A percentile compares a stretch with the other conserved stretches of the same genome.
Evolutionary conservation across 2,329 filamentous ascomycete genomes (phyloP).

Genomic region (Myriosclerotinia duriaeana): DNA sequence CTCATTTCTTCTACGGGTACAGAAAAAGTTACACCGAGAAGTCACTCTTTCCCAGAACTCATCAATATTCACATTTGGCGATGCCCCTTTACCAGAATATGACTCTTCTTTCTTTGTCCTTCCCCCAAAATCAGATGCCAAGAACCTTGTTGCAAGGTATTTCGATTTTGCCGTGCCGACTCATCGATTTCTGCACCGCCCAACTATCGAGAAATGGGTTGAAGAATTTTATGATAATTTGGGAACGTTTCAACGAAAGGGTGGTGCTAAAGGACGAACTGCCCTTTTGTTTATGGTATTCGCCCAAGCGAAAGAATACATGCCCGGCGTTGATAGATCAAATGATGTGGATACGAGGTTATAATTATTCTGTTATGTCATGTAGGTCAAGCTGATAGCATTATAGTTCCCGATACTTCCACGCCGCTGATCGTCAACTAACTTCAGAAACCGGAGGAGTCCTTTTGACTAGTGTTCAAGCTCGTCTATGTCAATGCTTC

Average conservation of each 20-base stretch:
- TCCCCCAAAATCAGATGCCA: conserved; percentile 28
- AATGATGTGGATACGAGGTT: conserved; percentile 28
- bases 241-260: conserved; percentile 44
- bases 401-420: conserved; percentile 35
- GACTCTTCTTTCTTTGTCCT: conserved; percentile 48
- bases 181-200: conserved; percentile 57
- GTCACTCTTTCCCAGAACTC: conserved; percentile 43
- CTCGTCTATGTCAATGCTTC: conserved; percentile 44
- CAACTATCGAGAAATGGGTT: conserved; percentile 52
- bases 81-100: conserved; percentile 47
- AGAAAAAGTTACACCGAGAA: conserved; percentile 49
- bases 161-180: conserved; percentile 62
- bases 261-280: conserved; percentile 45
- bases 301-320: conserved; percentile 49
- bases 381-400: conserved; percentile 23
- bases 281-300: conserved; percentile 51
- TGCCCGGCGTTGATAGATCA: conserved; percentile 17
- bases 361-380: conserved; percentile 26
- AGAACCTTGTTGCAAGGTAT: conserved; percentile 49
- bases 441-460: conserved; percentile 41
- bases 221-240: conserved; percentile 49
- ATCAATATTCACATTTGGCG: conserved; percentile 41
- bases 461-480: conserved; percentile 43
- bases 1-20: conserved; percentile 51
- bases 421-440: conserved; percentile 39